These are phyloP conservation scores for Syzygium aqueum DNA, from an alignment of 345 rosid genomes.

Conservation along the genomic window DNA sequence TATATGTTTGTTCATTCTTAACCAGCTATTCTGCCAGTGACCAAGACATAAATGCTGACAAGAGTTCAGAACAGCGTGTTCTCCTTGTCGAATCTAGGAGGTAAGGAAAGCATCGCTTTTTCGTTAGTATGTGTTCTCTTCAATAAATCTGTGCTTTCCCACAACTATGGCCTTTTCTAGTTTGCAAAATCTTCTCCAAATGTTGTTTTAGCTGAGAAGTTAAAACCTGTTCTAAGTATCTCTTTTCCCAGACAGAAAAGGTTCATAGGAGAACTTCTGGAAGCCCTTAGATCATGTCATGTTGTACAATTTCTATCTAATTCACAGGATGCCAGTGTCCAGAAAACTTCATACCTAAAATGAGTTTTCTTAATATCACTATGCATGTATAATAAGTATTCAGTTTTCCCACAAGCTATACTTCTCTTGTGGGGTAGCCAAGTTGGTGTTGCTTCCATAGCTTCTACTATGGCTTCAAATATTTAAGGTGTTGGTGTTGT, in stretches of 20 bases:
- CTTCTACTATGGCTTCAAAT: background rate
- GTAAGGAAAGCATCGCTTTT: slow-evolving; percentile 16
- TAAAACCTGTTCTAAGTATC: background rate
- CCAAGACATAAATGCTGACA: slow-evolving; percentile 35
- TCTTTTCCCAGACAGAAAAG: background rate
- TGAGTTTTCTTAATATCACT: background rate
- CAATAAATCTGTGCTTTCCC: background rate
- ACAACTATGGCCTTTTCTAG: background rate
- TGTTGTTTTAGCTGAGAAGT: background rate
- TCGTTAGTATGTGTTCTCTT: background rate
- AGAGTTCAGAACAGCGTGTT: slow-evolving; percentile 47
- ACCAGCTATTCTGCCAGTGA: slow-evolving; percentile 35
- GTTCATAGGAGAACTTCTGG: background rate
- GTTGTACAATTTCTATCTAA: background rate
- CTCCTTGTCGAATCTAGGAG: slow-evolving; percentile 80
- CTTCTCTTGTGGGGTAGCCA: background rate
- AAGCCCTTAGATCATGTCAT: background rate
- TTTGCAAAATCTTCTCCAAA: background rate
- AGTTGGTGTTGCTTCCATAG: background rate
- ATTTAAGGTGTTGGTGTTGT: background rate
- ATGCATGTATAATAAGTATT: background rate
- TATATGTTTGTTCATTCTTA: background rate
- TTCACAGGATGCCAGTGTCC: background rate
- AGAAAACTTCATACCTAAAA: background rate
- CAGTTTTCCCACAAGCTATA: background rate